Conservation (phyloP, 208 protist species). For the Leishmania major region DNA sequence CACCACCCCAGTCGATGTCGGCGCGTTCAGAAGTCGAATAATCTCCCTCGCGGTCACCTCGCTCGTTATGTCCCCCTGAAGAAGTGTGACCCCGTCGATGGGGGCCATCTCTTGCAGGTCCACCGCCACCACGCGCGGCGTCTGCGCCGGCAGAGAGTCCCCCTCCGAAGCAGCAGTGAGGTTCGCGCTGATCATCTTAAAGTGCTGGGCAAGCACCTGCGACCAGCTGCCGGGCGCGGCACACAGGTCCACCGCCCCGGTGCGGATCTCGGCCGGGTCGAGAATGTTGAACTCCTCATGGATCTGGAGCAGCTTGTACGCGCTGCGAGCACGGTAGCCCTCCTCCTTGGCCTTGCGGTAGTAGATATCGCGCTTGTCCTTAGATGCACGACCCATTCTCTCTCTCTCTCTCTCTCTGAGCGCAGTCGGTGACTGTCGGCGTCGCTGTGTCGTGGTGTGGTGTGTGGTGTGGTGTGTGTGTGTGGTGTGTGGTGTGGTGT, state of each 20-base stretch:
- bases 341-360: constrained; percentile 99
- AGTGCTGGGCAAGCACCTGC: constrained; percentile 88
- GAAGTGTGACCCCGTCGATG: constrained; percentile 94
- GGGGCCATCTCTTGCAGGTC: constrained; percentile 99
- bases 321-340: constrained; percentile 97
- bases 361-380: constrained; percentile 99
- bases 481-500: background rate
- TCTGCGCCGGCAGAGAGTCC: background rate
- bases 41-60: constrained; percentile 87
- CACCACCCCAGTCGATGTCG: background rate
- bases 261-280: constrained; percentile 67
- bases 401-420: background rate
- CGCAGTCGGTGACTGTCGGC: background rate
- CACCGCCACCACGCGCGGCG: constrained; percentile 88
- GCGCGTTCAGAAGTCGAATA: constrained; percentile 90
- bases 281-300: constrained; percentile 98
- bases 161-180: background rate
- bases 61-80: constrained; percentile 93
- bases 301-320: constrained; percentile 99
- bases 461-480: background rate
- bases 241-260: constrained; percentile 98
- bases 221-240: constrained; percentile 97
- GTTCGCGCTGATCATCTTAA: constrained; percentile 11
- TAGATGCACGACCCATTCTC: constrained; percentile 92
- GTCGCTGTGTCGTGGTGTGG: background rate